These are phyloP conservation scores for Claviceps cyperi DNA, from an alignment of 2,329 filamentous ascomycete species.

Conservation along the genomic window DNA sequence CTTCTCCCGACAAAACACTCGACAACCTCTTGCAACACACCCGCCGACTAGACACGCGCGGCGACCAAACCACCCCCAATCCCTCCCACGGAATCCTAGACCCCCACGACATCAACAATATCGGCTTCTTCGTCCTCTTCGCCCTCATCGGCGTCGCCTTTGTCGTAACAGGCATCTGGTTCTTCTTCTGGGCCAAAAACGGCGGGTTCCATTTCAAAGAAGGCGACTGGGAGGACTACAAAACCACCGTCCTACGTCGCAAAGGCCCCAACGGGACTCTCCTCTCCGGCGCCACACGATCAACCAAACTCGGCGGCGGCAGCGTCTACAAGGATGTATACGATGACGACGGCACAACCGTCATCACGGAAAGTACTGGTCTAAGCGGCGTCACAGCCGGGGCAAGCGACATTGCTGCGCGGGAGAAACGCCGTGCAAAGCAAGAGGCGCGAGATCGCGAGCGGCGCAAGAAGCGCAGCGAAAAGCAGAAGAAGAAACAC, in stretches of 20 bases:
- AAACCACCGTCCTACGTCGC: slow-evolving; percentile 78
- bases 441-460: slow-evolving; percentile 31
- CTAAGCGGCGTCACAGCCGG: slow-evolving; percentile 44
- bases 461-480: slow-evolving; percentile 14
- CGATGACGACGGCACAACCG: slow-evolving; percentile 30
- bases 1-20: too few species aligned
- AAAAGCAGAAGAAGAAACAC: too few species aligned
- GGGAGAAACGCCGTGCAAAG: slow-evolving; percentile 42
- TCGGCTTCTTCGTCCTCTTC: slow-evolving; percentile 71
- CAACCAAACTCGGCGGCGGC: slow-evolving; percentile 74
- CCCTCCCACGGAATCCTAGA: slow-evolving; percentile 35
- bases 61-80: slow-evolving; percentile 18
- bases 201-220: slow-evolving; percentile 81
- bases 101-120: slow-evolving; percentile 45
- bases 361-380: slow-evolving; percentile 28
- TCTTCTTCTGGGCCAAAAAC: slow-evolving; percentile 97
- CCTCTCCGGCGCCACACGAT: slow-evolving; percentile 66
- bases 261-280: slow-evolving; percentile 82
- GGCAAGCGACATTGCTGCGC: slow-evolving; percentile 38
- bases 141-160: slow-evolving; percentile 68
- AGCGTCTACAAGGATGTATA: slow-evolving; percentile 66
- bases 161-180: slow-evolving; percentile 71
- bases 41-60: slow-evolving; percentile 24
- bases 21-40: slow-evolving; percentile 13
- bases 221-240: slow-evolving; percentile 96